Evolutionary conservation across 768 basidiomycete species (phyloP), one percentile per base, ranked within the genome.

Genomic region (Chalciporus chontae): DNA sequence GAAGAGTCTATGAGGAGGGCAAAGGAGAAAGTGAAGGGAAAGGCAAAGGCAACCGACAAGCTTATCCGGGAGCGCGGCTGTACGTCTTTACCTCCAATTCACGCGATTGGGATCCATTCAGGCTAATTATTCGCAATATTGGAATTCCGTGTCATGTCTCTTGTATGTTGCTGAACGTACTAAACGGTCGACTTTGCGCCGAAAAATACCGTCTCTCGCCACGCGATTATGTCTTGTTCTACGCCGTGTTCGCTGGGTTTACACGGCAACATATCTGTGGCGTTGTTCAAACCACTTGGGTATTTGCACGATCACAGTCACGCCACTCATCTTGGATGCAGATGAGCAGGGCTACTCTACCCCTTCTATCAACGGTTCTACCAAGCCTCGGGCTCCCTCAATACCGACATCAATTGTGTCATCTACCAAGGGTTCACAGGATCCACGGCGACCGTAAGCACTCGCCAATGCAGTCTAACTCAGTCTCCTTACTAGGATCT

Each of bases 1-100:
- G 81, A 87, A 54, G 87, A 86, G 68, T 85, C 84, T 43, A 83
- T 87, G 79, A 79, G 80, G 46, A 77, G 80, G 52, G 77, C 89
- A 71, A 86, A 80, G 70, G 88, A 89, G 71, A 83, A 79, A 66
- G 85, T 81, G 67, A 78, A 73, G 70, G 85, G 85, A 0, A 90
- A 88, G 65, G 80, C 78, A 45, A 86, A 76, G 67, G 78, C 75
- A n/a, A 64, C 81, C 39, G 86, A 87, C 49, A 87, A 79, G 69
- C 73, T 83, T 52, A 87, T 85, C 71, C 77, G 81, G 44, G 88
- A 89, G 63, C 80, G 79, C 59, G 87, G 82, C 59, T 82, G 89
- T 90, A 75, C 71, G 87, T 85, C 46, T 65, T 62, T 61, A 51
- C 32, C 32, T 18, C 29, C 5, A 21, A n/a, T 51, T 48, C 26